Evolutionary conservation across 1,284 basidiomycete species (phyloP).

Genomic region (Cutaneotrichosporon arboriforme): DNA sequence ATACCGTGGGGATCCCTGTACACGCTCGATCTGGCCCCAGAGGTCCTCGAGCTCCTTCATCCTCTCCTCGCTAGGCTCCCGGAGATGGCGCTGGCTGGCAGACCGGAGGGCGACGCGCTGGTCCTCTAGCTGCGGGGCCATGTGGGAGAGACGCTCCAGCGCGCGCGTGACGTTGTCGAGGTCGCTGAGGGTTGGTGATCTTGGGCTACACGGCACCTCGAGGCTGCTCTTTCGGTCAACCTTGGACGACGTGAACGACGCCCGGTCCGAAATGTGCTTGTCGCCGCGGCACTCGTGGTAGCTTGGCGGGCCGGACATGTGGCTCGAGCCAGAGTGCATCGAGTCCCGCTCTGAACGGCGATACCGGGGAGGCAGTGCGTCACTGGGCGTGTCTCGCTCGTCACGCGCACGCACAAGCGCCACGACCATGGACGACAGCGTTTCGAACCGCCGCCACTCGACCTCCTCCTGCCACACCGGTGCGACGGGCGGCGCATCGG

Average conservation of each 20-base stretch:
- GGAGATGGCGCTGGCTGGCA: neutral
- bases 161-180: slow-evolving; percentile 74
- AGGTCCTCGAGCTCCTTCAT: slow-evolving; percentile 37
- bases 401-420: slow-evolving; percentile 19
- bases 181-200: slow-evolving; percentile 49
- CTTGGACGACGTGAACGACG: neutral
- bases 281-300: slow-evolving; percentile 12
- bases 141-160: slow-evolving; percentile 74
- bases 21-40: slow-evolving; percentile 34
- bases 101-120: slow-evolving; percentile 74
- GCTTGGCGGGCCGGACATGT: slow-evolving; percentile 2
- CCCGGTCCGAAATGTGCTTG: neutral
- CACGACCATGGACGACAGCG: slow-evolving; percentile 22
- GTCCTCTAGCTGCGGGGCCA: slow-evolving; percentile 75
- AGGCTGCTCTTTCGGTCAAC: neutral
- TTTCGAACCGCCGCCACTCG: slow-evolving; percentile 32
- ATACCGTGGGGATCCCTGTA: too few relatives aligned
- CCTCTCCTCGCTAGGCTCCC: slow-evolving; percentile 22
- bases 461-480: slow-evolving; percentile 20
- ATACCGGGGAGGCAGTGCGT: slow-evolving; percentile 13
- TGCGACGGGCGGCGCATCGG: slow-evolving; percentile 18
- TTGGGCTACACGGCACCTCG: neutral
- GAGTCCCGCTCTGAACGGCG: slow-evolving; percentile 8
- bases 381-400: neutral
- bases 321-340: neutral